Percentiles rank a stretch among this genome's conserved stretches.
Evolutionary conservation across 768 basidiomycete species (phyloP).

Genomic region (Xerocomus spinulosus): DNA sequence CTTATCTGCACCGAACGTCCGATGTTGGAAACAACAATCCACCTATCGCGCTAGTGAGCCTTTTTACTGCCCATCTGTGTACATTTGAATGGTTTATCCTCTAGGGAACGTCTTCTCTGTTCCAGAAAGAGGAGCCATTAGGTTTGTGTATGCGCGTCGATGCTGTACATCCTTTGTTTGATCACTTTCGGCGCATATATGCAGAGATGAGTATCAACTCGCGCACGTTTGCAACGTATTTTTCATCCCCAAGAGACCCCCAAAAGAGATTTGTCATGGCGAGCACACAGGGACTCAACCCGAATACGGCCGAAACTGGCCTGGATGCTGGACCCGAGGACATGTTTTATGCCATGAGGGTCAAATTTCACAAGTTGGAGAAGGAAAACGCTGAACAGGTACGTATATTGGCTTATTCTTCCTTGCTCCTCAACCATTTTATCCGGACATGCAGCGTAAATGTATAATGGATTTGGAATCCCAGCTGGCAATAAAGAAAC

Average conservation of each 20-base stretch:
- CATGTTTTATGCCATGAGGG: constrained; percentile 5
- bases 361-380: constrained; percentile 1
- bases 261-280: constrained; percentile 3
- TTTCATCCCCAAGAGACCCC: constrained; percentile 6
- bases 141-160: constrained; percentile 25
- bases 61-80: background rate
- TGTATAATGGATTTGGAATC: constrained; percentile 18
- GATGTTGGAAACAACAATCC: constrained; percentile 7
- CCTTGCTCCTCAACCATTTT: background rate
- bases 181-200: constrained; percentile 8
- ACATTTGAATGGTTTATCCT: background rate
- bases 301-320: background rate
- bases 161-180: background rate
- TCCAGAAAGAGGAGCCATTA: constrained; percentile 6
- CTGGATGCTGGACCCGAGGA: background rate
- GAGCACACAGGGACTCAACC: constrained; percentile 6
- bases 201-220: constrained; percentile 7
- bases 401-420: background rate
- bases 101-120: constrained; percentile 10
- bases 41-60: constrained; percentile 5
- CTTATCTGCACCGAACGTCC: constrained; percentile 3
- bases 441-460: constrained; percentile 12
- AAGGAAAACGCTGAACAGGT: constrained; percentile 15
- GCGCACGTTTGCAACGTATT: constrained; percentile 1
- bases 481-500: constrained; percentile 13